Base-by-base conservation (phyloP, 495 filamentous ascomycete genomes). In the Jackrogersella minutella region DNA sequence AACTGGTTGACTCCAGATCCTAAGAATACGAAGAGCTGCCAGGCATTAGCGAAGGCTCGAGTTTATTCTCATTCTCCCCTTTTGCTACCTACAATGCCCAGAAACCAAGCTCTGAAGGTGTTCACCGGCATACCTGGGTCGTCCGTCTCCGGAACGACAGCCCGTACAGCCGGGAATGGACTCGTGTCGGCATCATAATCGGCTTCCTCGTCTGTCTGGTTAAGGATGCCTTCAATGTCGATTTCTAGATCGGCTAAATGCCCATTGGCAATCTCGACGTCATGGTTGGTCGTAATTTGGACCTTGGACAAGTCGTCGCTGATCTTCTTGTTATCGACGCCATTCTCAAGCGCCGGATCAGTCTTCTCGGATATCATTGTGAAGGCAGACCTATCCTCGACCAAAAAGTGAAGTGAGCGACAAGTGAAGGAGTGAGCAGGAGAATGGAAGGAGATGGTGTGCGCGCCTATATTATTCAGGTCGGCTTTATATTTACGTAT, bases 121-220 rank as follows among this genome's bases (percentile, higher is more conserved):
- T 73, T 72, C 33, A 73, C 67, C 5, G 74, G 74, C 28, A 73
- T 65, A 9, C 37, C 59, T 0, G 71, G 61, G 24, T 74, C 67
- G 30, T 76, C 78, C 7, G 72, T 76, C 55, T 75, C 73, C 3
- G 71, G 70, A 5, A 78, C 76, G n/a, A 77, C 74, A 17, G 78
- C 78, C 5, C 78, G 70, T n/a, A 80, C 78, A 41, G 74, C 73
- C 24, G 74, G 71, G 52, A 78, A 80, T 5, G 78, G 76, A 19
- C 71, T 74, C n/a, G 71, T 73, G 43, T 70, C 66, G 21, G 73
- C 70, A 51, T 71, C 57, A 37, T 39, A 71, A 68, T 60, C 49
- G 65, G 74, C 79, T 62, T 82, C 78, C 22, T 78, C 76, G 16
- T 73, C 73, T 57, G 74, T 76, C 21, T 65, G 68, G n/a, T 70